Base-by-base conservation (phyloP, 2,329 filamentous ascomycete genomes). In the Exophiala lecanii-corni region DNA sequence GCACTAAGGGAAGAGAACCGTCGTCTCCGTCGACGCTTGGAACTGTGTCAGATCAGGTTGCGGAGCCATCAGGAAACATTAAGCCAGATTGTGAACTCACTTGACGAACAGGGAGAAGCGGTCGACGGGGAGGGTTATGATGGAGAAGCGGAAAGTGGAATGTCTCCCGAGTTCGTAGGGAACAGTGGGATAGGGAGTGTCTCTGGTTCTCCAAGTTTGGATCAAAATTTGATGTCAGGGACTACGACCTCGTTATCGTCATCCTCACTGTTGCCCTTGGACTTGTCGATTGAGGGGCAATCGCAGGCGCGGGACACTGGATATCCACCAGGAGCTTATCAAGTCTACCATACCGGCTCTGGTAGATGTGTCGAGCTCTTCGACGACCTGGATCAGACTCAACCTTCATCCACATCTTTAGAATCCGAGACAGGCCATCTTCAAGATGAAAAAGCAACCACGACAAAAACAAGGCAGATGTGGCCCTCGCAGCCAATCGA, bases 31-130 rank as follows among this genome's bases (percentile, higher is more conserved):
- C 28, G 45, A 15, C 32, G 34, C 25, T 32, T 49, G 33, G 39
- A 36, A 30, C 34, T 46, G 19, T 46, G 39, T 7, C 37, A 49
- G 26, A 42, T 42, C 41, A 46, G 40, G 38, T 34, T 49, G 4
- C 33, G 33, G 16, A 49, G 47, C 25, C 36, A 46, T 9, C 47
- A 49, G 26, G 43, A 40, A 10, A 41, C 41, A 10, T 32, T 48
- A 21, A 44, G 40, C 19, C 17, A 26, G 13, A 41, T 48, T 20
- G 20, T 48, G 5, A 37, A 41, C 25, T 25, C 40, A 16, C 37
- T 44, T 7, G 25, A 28, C 25, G 9, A 9, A 9, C 25, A 28
- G 25, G 25, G 9, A 9, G 9, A 28, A 9, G n/a, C 25, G 9
- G 25, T 28, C 9, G 25, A 9, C 25, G 25, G 9, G 25, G 9